Percentiles rank a stretch among this genome's conserved stretches.
Conservation (phyloP, 1,284 basidiomycete genomes). For the Flammula alnicola region DNA sequence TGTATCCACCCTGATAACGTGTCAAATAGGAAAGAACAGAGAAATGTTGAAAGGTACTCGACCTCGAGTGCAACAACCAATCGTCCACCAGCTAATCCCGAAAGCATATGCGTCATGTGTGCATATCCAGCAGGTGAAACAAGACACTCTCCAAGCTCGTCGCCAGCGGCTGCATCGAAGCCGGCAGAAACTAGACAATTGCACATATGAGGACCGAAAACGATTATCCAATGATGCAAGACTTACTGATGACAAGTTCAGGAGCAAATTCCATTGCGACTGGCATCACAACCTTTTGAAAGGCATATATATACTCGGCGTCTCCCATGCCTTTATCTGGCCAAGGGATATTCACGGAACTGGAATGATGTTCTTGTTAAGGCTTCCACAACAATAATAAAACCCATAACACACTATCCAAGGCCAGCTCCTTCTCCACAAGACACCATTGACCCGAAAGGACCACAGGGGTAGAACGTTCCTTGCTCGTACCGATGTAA, state of each 20-base stretch:
- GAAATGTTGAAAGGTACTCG: slow-evolving; percentile 13
- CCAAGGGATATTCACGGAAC: slow-evolving; percentile 97
- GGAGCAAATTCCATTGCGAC: slow-evolving; percentile 96
- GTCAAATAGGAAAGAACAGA: slow-evolving; percentile 1
- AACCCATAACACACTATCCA: slow-evolving; percentile 69
- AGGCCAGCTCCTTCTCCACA: slow-evolving; percentile 84
- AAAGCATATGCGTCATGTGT: slow-evolving; percentile 98
- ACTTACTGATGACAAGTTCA: slow-evolving; percentile 92
- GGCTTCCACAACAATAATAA: not conserved
- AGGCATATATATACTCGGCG: slow-evolving; percentile 96
- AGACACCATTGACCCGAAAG: slow-evolving; percentile 86
- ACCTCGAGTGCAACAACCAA: slow-evolving; percentile 95
- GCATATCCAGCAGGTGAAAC: slow-evolving; percentile 96
- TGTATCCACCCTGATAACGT: slow-evolving; percentile 86
- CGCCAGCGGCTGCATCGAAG: slow-evolving; percentile 95
- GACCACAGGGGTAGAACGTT: slow-evolving; percentile 90
- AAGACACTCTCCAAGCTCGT: slow-evolving; percentile 88
- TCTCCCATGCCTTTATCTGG: slow-evolving; percentile 88
- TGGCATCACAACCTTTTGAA: slow-evolving; percentile 96
- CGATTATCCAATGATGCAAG: not conserved
- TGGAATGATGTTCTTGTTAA: slow-evolving; percentile 34
- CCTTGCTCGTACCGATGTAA: slow-evolving; percentile 94
- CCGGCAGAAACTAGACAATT: slow-evolving; percentile 85
- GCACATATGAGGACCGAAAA: not conserved
- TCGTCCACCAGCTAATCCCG: slow-evolving; percentile 87